These are phyloP conservation scores for Microsporum audouinii DNA, from an alignment of 2,329 filamentous ascomycete genomes.

Conservation along the genomic window DNA sequence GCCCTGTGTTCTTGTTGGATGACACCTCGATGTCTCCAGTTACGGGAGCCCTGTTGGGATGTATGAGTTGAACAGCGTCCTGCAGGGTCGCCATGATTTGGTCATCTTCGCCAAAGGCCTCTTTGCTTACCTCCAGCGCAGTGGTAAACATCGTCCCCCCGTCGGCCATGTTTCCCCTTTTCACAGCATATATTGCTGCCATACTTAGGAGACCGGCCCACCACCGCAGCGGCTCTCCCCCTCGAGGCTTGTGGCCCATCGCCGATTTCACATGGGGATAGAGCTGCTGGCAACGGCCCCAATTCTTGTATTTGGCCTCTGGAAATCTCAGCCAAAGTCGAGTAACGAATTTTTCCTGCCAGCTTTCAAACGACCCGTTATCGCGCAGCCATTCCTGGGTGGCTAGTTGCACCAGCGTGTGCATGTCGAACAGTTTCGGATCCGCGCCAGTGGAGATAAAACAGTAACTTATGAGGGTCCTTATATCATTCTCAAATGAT, in stretches of 20 bases:
- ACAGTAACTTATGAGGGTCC: constrained; percentile 15
- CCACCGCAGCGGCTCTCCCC: neutral
- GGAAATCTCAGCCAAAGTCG: neutral
- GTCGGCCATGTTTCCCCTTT: neutral
- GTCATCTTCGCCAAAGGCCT: neutral
- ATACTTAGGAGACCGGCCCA: neutral
- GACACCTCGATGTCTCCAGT: neutral
- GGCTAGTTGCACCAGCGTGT: constrained; percentile 21
- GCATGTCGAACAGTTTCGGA: constrained; percentile 17
- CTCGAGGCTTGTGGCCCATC: constrained; percentile 10
- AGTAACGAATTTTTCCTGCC: neutral
- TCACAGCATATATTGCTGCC: neutral
- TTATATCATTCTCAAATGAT: constrained; percentile 18
- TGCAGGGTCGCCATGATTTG: neutral
- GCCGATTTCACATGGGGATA: constrained; percentile 20
- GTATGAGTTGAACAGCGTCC: neutral
- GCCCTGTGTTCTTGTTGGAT: neutral
- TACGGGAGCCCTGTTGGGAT: neutral
- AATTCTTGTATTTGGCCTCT: constrained; percentile 14
- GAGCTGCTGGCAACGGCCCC: constrained; percentile 16
- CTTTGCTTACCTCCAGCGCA: neutral
- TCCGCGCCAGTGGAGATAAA: constrained; percentile 14
- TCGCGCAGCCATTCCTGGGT: constrained; percentile 18
- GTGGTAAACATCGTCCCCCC: neutral
- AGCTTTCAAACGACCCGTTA: neutral